These are phyloP conservation scores for Sclerotinia subarctica DNA, from an alignment of 2,329 filamentous ascomycete species.

Conservation along the genomic window DNA sequence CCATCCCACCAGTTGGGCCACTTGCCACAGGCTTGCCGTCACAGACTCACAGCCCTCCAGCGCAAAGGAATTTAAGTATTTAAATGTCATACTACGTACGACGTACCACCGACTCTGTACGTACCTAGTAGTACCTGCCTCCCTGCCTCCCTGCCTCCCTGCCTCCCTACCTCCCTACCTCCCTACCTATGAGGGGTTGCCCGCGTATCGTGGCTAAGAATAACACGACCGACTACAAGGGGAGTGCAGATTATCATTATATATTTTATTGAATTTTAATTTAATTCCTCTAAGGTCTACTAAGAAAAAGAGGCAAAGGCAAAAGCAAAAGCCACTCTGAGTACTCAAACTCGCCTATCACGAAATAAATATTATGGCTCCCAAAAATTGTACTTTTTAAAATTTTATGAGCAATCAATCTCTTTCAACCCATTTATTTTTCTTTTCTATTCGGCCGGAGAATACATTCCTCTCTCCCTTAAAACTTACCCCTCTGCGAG, in stretches of 20 bases:
- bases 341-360: neutral
- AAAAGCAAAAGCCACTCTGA: neutral
- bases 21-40: slow-evolving; percentile 6
- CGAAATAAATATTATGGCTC: neutral
- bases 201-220: neutral
- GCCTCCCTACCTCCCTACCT: no score
- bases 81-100: no score
- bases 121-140: no score
- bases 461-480: neutral
- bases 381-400: neutral
- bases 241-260: neutral
- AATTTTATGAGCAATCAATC: neutral
- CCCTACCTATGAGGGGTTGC: neutral
- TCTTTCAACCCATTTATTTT: neutral
- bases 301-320: neutral
- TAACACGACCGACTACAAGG: neutral
- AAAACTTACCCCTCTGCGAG: slow-evolving; percentile 1
- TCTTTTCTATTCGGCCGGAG: neutral
- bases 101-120: no score
- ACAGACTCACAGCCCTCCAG: neutral
- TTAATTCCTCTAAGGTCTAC: neutral
- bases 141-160: no score
- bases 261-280: neutral
- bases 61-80: neutral
- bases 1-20: slow-evolving; percentile 11